Conservation (phyloP, 2,329 filamentous ascomycete species). For the Scedosporium minutisporum region DNA sequence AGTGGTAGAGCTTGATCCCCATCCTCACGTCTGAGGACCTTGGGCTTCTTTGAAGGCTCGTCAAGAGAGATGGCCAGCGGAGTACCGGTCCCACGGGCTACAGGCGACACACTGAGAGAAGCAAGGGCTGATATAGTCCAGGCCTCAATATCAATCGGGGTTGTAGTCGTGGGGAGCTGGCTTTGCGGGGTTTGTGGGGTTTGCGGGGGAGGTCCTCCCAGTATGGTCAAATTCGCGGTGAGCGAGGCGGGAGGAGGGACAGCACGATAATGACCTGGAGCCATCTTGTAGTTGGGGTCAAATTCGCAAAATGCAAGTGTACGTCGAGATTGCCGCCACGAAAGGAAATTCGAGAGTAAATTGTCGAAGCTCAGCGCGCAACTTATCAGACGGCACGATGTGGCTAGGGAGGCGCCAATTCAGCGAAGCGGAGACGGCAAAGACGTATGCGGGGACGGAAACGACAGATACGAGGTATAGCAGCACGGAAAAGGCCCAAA, state of each 20-base stretch:
- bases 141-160: slow-evolving; percentile 49
- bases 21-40: not conserved
- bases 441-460: too few species aligned
- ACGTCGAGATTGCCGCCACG: not conserved
- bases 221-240: not conserved
- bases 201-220: not conserved
- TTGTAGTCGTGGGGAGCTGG: not conserved
- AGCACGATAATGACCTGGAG: not conserved
- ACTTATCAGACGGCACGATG: too few species aligned
- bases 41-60: slow-evolving; percentile 2
- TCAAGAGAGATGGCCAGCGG: slow-evolving; percentile 67
- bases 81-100: slow-evolving; percentile 49
- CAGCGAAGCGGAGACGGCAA: too few species aligned
- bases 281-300: not conserved
- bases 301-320: not conserved
- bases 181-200: slow-evolving; percentile 12
- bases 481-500: too few species aligned
- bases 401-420: too few species aligned
- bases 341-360: not conserved
- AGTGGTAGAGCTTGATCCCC: slow-evolving; percentile 17
- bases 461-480: too few species aligned
- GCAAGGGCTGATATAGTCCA: slow-evolving; percentile 55
- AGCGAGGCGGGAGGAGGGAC: not conserved
- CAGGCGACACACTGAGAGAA: slow-evolving; percentile 43
- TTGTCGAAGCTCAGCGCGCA: not conserved